Evolutionary conservation across 495 filamentous ascomycete genomes (phyloP).

Genomic region (Melanomma pulvis-pyrius): DNA sequence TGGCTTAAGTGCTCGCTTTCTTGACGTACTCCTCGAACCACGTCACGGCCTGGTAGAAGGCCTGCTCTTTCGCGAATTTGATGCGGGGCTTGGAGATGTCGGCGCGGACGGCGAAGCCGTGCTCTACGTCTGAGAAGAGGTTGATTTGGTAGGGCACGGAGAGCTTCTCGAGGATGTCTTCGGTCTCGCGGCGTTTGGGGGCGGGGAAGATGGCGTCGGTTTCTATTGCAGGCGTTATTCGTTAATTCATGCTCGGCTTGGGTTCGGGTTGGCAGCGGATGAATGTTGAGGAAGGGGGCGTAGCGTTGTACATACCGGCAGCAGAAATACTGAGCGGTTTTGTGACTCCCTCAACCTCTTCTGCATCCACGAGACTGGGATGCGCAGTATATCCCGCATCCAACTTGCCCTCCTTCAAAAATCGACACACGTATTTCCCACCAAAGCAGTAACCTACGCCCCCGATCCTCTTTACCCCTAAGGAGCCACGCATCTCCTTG

Average conservation of each 20-base stretch:
- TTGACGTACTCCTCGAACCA: constrained; percentile 74
- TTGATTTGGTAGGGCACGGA: constrained; percentile 78
- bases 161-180: constrained; percentile 62
- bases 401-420: constrained; percentile 49
- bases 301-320: constrained; percentile 62
- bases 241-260: too few relatives aligned
- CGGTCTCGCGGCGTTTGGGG: constrained; percentile 67
- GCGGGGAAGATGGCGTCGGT: constrained; percentile 77
- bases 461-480: constrained; percentile 69
- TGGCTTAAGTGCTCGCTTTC: neutral
- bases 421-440: constrained; percentile 56
- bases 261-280: neutral
- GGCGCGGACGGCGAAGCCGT: constrained; percentile 78
- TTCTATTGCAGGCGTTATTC: constrained; percentile 52
- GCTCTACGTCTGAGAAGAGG: constrained; percentile 72
- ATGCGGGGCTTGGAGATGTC: constrained; percentile 62
- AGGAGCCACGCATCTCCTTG: constrained; percentile 58
- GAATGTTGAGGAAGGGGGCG: too few relatives aligned
- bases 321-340: constrained; percentile 77
- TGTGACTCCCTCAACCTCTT: constrained; percentile 71
- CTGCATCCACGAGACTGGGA: constrained; percentile 74
- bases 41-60: constrained; percentile 74
- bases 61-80: constrained; percentile 84
- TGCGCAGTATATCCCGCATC: constrained; percentile 76
- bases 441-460: constrained; percentile 83